Evolutionary conservation across 176 grass and related monocot species (phyloP).

Genomic region (Stipa capillata): DNA sequence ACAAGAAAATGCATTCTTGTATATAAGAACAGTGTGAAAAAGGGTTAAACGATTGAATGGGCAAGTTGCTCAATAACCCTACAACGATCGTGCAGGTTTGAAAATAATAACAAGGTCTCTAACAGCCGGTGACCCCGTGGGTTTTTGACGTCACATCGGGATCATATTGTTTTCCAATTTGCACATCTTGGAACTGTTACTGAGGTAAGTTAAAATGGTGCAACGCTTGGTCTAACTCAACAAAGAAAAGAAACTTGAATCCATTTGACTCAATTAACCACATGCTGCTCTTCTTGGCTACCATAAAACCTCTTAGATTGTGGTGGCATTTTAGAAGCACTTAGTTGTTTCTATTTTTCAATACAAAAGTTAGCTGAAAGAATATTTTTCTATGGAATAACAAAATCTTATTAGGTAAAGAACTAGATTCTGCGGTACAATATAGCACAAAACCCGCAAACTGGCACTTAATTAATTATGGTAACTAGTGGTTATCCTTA

Average conservation of each 20-base stretch:
- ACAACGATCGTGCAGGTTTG: not conserved
- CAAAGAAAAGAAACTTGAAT: not conserved
- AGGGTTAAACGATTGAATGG: not conserved
- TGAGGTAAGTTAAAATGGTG: not conserved
- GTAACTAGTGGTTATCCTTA: not conserved
- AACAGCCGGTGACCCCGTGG: too few species aligned
- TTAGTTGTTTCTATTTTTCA: too few species aligned
- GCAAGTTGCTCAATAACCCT: not conserved
- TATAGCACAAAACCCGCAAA: too few species aligned
- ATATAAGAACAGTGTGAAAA: not conserved
- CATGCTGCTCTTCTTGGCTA: not conserved
- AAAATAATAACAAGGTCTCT: not conserved
- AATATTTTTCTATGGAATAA: too few species aligned
- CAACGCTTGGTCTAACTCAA: not conserved
- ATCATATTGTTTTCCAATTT: too few species aligned
- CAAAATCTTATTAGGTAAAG: too few species aligned
- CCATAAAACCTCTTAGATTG: too few species aligned
- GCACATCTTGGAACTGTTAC: not conserved
- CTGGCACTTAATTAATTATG: too few species aligned
- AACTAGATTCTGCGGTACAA: too few species aligned
- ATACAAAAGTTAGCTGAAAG: too few species aligned
- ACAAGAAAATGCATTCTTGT: not conserved
- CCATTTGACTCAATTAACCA: not conserved
- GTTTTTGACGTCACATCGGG: too few species aligned
- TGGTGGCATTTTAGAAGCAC: too few species aligned